Percentiles rank a stretch among this genome's conserved stretches.
Evolutionary conservation across 768 basidiomycete species (phyloP).

Genomic region (Boletus subcaerulescens): DNA sequence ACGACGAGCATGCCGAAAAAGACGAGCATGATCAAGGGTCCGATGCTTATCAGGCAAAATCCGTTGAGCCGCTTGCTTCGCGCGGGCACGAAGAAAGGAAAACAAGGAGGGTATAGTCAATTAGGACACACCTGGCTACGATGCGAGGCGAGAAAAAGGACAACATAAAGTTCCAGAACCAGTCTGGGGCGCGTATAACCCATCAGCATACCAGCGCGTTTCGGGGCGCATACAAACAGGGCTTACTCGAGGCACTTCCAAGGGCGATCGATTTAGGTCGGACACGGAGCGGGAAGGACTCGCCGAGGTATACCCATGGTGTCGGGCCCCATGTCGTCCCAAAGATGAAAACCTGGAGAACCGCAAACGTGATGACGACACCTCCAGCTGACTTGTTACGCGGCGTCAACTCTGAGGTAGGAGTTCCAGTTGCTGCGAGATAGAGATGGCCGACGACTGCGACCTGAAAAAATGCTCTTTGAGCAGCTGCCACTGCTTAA

Average conservation of each 20-base stretch:
- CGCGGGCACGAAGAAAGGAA: no score
- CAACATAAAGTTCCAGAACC: constrained; percentile 76
- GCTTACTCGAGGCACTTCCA: constrained; percentile 54
- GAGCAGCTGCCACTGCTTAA: neutral
- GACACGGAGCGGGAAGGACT: constrained; percentile 79
- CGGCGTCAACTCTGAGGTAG: constrained; percentile 44
- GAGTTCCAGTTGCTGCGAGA: constrained; percentile 52
- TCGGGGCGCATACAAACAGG: neutral
- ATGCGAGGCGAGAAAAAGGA: constrained; percentile 72
- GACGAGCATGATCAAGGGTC: constrained; percentile 71
- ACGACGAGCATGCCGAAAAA: constrained; percentile 74
- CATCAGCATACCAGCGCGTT: constrained; percentile 4
- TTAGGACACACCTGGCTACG: constrained; percentile 45
- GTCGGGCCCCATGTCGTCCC: constrained; percentile 77
- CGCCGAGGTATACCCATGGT: constrained; percentile 75
- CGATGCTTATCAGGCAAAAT: constrained; percentile 42
- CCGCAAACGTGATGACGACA: constrained; percentile 68
- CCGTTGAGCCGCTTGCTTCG: neutral
- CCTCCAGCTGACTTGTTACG: constrained; percentile 62
- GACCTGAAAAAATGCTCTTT: constrained; percentile 39
- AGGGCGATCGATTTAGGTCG: constrained; percentile 75
- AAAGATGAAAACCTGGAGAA: constrained; percentile 72
- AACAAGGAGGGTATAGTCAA: neutral
- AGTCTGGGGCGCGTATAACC: constrained; percentile 31
- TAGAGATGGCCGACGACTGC: constrained; percentile 70